phyloP scores from a whole-genome alignment of 306 rosid species.

The Fagus sylvatica region DNA sequence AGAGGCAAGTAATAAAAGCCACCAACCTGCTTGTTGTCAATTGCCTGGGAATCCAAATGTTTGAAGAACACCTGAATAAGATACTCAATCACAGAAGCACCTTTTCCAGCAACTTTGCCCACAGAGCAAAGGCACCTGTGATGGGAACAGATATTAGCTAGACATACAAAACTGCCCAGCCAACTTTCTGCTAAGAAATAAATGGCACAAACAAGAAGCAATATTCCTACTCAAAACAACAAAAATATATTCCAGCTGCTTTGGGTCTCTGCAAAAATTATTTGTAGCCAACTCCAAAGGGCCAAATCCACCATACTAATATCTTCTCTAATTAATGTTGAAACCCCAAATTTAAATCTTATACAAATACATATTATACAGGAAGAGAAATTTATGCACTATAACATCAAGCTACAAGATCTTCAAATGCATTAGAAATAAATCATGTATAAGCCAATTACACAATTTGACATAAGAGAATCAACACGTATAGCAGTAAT shows the following conservation, averaged over 20 bases:
- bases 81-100: slow-evolving; percentile 69
- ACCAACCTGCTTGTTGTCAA: slow-evolving; percentile 83
- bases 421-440: neutral
- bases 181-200: slow-evolving; percentile 13
- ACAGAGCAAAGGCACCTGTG: slow-evolving; percentile 90
- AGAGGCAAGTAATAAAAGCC: slow-evolving; percentile 5
- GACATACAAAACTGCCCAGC: neutral
- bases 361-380: neutral
- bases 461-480: neutral
- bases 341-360: neutral
- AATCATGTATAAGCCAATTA: neutral
- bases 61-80: slow-evolving; percentile 84
- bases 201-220: neutral
- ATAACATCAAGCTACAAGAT: neutral
- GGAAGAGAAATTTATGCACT: neutral
- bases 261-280: neutral
- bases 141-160: slow-evolving; percentile 21
- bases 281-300: neutral
- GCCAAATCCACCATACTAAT: neutral
- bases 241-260: neutral
- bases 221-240: neutral
- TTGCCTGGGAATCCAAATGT: slow-evolving; percentile 67
- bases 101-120: slow-evolving; percentile 82
- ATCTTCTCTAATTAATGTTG: neutral
- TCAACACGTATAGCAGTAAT: neutral